Evolutionary conservation across 1,284 basidiomycete genomes (phyloP), one percentile per base, ranked within the genome.

Genomic region (Macrocystidia cucumis): DNA sequence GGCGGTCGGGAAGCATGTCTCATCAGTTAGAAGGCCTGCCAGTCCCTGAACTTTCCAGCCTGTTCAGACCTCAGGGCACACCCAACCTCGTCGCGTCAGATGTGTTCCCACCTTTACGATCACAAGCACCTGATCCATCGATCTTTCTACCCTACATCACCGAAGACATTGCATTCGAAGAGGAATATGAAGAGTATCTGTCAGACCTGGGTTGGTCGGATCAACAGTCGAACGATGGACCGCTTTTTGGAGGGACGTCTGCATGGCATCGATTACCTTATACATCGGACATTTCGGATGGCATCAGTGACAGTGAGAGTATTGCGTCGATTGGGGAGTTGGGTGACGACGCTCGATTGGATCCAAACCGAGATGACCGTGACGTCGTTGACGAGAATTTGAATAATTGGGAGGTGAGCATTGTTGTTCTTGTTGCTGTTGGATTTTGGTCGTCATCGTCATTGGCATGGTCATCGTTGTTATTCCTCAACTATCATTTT

Each of bases 341-440:
- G 21, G 85, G 84, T 12, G 74, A 87, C 34, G 88, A 89, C 37
- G 64, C 76, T 28, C 69, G 84, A 25, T 60, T 88, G 32, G 78
- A 85, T 45, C 50, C 63, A 11, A 65, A 65, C 39, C 65, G 70
- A 42, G 78, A 79, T 44, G 78, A 79, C 39, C 63, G 67, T 28
- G 74, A 78, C 36, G 63, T 68, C 24, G 69, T 75, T 12, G 80
- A 89, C 50, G 83, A 85, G 58, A 86, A 91, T 48, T 60, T 84
- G 47, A 95, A 92, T 50, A 90, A 91, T 44, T 95, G 91, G 91
- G 91, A 91, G 82, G 90, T 91, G 45, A 56, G 82, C 51, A 12
- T 5, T n/a, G n/a, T n/a, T n/a, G n/a, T n/a, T n/a, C n/a, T 24
- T 29, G 9, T 14, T 19, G 17, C 34, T 23, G 33, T 39, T 19